Evolutionary conservation across 768 basidiomycete species (phyloP).

Genomic region (Boletus rubropictus): DNA sequence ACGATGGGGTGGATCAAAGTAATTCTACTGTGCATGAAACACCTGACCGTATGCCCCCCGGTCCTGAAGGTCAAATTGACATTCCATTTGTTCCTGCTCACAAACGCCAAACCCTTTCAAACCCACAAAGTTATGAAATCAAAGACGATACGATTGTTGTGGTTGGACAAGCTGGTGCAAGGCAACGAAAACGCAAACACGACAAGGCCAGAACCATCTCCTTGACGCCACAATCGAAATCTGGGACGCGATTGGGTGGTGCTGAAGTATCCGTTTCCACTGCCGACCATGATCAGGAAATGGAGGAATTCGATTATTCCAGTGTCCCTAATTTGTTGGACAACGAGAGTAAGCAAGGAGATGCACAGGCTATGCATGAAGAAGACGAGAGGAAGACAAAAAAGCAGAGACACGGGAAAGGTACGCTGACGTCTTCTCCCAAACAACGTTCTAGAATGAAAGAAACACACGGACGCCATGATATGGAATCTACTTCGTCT

Average conservation of each 20-base stretch:
- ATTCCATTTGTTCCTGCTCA: constrained; percentile 73
- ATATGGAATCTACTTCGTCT: constrained; percentile 7
- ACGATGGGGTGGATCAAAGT: background rate
- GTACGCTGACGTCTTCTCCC: constrained; percentile 15
- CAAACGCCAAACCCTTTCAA: constrained; percentile 37
- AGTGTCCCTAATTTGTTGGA: constrained; percentile 69
- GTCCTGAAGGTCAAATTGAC: constrained; percentile 51
- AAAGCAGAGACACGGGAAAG: constrained; percentile 46
- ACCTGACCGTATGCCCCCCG: constrained; percentile 20
- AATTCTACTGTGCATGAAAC: background rate
- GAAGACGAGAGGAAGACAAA: constrained; percentile 40
- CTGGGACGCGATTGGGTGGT: background rate
- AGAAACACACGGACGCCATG: background rate
- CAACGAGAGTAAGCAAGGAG: constrained; percentile 36
- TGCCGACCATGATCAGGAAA: constrained; percentile 19
- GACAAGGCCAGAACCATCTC: constrained; percentile 14
- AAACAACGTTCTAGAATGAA: background rate
- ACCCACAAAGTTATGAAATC: constrained; percentile 11
- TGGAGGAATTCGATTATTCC: constrained; percentile 62
- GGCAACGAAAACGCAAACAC: constrained; percentile 55
- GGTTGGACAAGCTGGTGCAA: constrained; percentile 58
- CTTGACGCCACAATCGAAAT: background rate
- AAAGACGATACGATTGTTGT: constrained; percentile 65
- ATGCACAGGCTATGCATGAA: constrained; percentile 17
- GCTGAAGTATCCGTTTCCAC: constrained; percentile 3